Evolutionary conservation across 169 alveolate species (phyloP).

Genomic region (Plasmodium vinckei): DNA sequence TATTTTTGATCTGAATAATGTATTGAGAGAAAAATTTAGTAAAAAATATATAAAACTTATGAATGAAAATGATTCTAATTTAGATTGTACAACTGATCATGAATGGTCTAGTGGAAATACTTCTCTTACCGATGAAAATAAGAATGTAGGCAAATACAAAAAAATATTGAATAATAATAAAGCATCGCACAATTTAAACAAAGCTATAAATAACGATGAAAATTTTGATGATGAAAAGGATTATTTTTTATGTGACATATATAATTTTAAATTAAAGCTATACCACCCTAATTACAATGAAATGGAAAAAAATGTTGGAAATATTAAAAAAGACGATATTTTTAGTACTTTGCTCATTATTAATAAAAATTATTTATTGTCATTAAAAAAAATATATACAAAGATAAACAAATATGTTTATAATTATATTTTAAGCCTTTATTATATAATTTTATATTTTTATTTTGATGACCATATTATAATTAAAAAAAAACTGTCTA

Average conservation of each 20-base stretch:
- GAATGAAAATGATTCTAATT: neutral
- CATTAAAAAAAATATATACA: slow-evolving; percentile 23
- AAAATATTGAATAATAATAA: too few species aligned
- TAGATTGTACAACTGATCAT: neutral
- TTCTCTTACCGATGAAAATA: neutral
- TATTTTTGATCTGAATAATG: slow-evolving; percentile 24
- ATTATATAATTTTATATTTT: slow-evolving; percentile 32
- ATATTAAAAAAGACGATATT: neutral
- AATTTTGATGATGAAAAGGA: neutral
- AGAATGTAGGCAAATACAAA: neutral
- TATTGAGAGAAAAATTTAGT: slow-evolving; percentile 35
- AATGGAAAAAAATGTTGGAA: neutral
- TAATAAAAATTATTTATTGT: slow-evolving; percentile 54
- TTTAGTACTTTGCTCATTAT: slow-evolving; percentile 26
- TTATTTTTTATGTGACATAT: slow-evolving; percentile 26
- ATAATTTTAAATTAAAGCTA: slow-evolving; percentile 44
- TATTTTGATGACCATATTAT: slow-evolving; percentile 46
- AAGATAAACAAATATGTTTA: slow-evolving; percentile 37
- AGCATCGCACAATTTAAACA: too few species aligned
- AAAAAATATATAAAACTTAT: slow-evolving; percentile 13
- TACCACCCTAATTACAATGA: slow-evolving; percentile 24
- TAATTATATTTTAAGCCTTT: slow-evolving; percentile 26
- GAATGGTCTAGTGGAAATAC: neutral
- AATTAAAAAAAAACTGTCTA: slow-evolving; percentile 26
- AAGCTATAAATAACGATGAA: neutral